A percentile compares a stretch with the other conserved stretches of the same genome.
Evolutionary conservation across 768 basidiomycete species (phyloP).

Genomic region (Sistotremastrum suecicum): DNA sequence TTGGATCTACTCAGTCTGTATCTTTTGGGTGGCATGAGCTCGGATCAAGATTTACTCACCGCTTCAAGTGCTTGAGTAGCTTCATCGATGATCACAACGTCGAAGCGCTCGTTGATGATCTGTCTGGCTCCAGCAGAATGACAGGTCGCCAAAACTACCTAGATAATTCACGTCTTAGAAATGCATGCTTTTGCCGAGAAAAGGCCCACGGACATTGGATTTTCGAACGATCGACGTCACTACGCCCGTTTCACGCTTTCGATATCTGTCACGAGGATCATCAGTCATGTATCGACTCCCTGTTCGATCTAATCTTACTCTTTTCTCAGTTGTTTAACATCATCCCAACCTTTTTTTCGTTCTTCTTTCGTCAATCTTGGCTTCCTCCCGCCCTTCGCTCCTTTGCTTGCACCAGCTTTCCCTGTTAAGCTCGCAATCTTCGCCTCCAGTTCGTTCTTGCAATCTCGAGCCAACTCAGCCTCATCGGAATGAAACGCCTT

Average conservation of each 20-base stretch:
- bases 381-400: conserved; percentile 55
- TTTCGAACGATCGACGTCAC: conserved; percentile 67
- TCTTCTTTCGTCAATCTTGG: conserved; percentile 41
- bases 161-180: not conserved
- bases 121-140: conserved; percentile 86
- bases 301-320: conserved; percentile 42
- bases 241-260: conserved; percentile 76
- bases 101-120: conserved; percentile 63
- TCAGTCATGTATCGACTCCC: not conserved
- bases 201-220: conserved; percentile 40
- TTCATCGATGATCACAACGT: conserved; percentile 93
- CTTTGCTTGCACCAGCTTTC: conserved; percentile 44
- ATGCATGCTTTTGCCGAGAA: not conserved
- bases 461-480: conserved; percentile 76
- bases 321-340: conserved; percentile 75
- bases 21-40: not conserved
- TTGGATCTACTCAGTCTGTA: conserved; percentile 12
- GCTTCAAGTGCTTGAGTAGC: conserved; percentile 96
- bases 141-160: conserved; percentile 88
- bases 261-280: conserved; percentile 43
- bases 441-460: conserved; percentile 72
- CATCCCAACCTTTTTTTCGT: conserved; percentile 75
- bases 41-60: conserved; percentile 26
- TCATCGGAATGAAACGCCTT: conserved; percentile 65
- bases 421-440: conserved; percentile 51